Evolutionary conservation across 1,284 basidiomycete species (phyloP), one percentile per base, ranked within the genome.

Genomic region (Ganoderma lingzhi): DNA sequence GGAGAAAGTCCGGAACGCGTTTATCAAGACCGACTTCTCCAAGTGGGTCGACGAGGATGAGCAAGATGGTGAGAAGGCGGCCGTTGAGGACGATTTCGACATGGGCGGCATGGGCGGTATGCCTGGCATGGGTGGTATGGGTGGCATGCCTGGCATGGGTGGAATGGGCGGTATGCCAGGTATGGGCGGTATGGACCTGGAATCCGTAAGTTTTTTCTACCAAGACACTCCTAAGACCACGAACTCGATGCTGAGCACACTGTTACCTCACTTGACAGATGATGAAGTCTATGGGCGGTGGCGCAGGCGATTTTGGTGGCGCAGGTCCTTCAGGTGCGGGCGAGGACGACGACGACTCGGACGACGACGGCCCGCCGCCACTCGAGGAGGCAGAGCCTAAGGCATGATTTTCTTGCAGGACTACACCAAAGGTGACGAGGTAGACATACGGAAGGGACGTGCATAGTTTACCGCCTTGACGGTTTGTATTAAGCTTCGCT

Each of bases 1-100:
- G 82, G 93, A 94, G 73, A 96, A 96, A 82, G 79, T 88, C 70
- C 94, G 89, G 82, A 88, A 86, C 69, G 84, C 89, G 65, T 96
- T 90, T 83, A 84, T 97, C 80, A 96, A 96, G 87, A 96, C 95
- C 62, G 95, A 97, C 82, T 97, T 96, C 80, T 84, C 86, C 77
- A 96, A 94, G 83, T 98, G 96, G 96, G 93, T 93, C 63, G 96
- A 97, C 79, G 96, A 98, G 84, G 96, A 98, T 78, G 96, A 98
- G 81, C 96, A 98, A 83, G 93, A 95, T 42, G 92, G 85, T 62
- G 85, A 82, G 23, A 74, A 74, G 5, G 77, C 77, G 9, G 80
- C 77, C 55, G 71, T 83, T 0, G 86, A 86, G 10, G 87, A 87
- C 0, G 87, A 87, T 10, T 67, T 80, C 44, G 82, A 80, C 66